Evolutionary conservation across 352 stramenopile genomes (phyloP).

Genomic region (Peronospora farinosa): DNA sequence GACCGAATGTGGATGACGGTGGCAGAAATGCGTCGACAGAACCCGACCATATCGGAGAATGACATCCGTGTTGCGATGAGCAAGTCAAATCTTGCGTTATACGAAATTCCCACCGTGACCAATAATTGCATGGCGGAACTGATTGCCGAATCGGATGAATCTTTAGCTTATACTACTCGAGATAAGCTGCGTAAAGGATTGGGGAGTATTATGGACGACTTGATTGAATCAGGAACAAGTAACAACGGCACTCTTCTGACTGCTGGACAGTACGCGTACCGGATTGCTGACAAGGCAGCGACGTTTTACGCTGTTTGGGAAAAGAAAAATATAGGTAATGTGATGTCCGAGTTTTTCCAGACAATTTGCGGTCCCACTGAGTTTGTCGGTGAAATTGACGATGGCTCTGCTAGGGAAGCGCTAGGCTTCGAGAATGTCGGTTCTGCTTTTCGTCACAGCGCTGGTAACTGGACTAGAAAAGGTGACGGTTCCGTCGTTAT

Average conservation of each 20-base stretch:
- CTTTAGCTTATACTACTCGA: conserved; percentile 27
- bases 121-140: conserved; percentile 41
- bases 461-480: conserved; percentile 28
- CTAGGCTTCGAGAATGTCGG: conserved; percentile 37
- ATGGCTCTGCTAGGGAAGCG: conserved; percentile 36
- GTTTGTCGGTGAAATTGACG: conserved; percentile 42
- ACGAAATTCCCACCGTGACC: conserved; percentile 44
- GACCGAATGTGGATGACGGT: conserved; percentile 33
- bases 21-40: conserved; percentile 21
- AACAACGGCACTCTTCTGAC: conserved; percentile 31
- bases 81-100: conserved; percentile 36
- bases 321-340: conserved; percentile 34
- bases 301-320: conserved; percentile 44
- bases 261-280: conserved; percentile 32
- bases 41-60: conserved; percentile 28
- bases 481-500: conserved; percentile 31
- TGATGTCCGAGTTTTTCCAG: conserved; percentile 45
- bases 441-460: conserved; percentile 37
- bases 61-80: conserved; percentile 27
- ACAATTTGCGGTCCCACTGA: conserved; percentile 45
- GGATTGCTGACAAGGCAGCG: conserved; percentile 37
- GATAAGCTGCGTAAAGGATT: conserved; percentile 45
- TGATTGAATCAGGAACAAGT: conserved; percentile 38
- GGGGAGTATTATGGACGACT: conserved; percentile 37
- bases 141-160: conserved; percentile 19